Conservation (phyloP, 306 rosid genomes). For the Cicer yamashitae region DNA sequence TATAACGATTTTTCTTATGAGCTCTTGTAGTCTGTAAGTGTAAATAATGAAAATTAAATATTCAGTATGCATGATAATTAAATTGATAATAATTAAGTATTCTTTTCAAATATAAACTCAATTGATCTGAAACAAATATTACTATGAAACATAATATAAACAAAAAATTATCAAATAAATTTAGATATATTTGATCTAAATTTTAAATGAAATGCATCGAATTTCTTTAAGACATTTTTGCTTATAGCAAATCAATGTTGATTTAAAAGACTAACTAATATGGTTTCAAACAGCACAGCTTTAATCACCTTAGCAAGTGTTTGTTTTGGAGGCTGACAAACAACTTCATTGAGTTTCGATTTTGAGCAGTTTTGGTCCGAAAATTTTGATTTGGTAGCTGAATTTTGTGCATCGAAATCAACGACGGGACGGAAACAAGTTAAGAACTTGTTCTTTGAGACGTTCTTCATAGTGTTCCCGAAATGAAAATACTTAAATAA, state of each 20-base stretch:
- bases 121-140: no score
- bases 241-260: background rate
- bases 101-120: background rate
- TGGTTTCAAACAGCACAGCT: slow-evolving; percentile 58
- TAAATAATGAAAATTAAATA: background rate
- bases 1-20: slow-evolving; percentile 33
- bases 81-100: background rate
- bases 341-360: slow-evolving; percentile 3
- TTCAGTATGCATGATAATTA: background rate
- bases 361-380: slow-evolving; percentile 20
- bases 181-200: no score
- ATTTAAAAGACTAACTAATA: slow-evolving; percentile 52
- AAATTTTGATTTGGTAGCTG: slow-evolving; percentile 14
- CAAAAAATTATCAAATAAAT: no score
- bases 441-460: slow-evolving; percentile 63
- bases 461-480: slow-evolving; percentile 55
- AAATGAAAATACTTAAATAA: background rate
- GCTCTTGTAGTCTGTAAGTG: slow-evolving; percentile 52
- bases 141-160: no score
- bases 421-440: slow-evolving; percentile 73
- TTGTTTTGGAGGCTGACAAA: slow-evolving; percentile 46
- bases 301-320: slow-evolving; percentile 54
- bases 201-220: no score
- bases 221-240: no score
- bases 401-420: slow-evolving; percentile 39